Conservation (phyloP, 1,284 basidiomycete species). For the Tylopilus sp. region DNA sequence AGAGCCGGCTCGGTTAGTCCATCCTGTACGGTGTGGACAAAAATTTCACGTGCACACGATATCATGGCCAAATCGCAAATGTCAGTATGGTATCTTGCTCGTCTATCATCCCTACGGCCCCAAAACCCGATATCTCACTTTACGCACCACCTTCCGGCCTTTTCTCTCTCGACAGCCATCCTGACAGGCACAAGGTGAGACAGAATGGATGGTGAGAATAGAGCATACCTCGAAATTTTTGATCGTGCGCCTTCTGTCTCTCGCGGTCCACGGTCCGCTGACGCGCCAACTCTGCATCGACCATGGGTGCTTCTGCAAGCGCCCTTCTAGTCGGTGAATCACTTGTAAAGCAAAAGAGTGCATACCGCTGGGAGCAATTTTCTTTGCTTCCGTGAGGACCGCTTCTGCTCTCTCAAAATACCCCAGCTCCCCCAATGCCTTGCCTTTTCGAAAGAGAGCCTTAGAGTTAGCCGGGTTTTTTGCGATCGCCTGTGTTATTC, state of each 20-base stretch:
- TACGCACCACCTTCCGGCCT: conserved; percentile 13
- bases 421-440: conserved; percentile 68
- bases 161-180: conserved; percentile 41
- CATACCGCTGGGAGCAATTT: conserved; percentile 57
- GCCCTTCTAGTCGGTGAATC: not conserved
- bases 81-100: conserved; percentile 17
- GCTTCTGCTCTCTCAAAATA: conserved; percentile 68
- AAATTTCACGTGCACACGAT: conserved; percentile 19
- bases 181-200: conserved; percentile 20
- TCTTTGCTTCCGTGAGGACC: conserved; percentile 59
- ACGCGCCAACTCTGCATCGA: conserved; percentile 58
- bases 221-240: conserved; percentile 66
- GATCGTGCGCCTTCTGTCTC: conserved; percentile 58
- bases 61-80: no score
- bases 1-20: conserved; percentile 10
- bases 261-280: conserved; percentile 60
- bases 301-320: conserved; percentile 50
- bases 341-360: not conserved
- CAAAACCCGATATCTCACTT: not conserved
- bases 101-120: not conserved
- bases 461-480: conserved; percentile 74
- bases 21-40: no score
- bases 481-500: conserved; percentile 51
- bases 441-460: conserved; percentile 76
- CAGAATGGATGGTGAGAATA: not conserved